These are phyloP conservation scores for Inonotus obliquus DNA, from an alignment of 1,284 basidiomycete species.

Conservation along the genomic window DNA sequence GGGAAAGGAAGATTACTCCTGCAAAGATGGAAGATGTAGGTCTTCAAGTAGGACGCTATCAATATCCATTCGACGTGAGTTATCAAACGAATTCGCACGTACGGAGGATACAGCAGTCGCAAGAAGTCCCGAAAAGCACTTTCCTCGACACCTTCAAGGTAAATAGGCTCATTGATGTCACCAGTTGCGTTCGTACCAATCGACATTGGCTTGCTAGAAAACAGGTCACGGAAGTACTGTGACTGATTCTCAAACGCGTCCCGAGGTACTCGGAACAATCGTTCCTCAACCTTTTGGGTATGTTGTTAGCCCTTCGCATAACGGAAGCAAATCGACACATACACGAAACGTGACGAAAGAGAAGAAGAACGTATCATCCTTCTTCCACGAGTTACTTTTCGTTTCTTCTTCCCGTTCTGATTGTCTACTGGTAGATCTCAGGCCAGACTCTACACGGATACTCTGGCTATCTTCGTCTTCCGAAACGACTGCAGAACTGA, in stretches of 20 bases:
- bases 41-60: background rate
- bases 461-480: background rate
- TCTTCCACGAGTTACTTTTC: background rate
- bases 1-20: background rate
- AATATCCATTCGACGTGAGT: background rate
- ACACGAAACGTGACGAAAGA: background rate
- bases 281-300: slow-evolving; percentile 4
- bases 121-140: slow-evolving; percentile 4
- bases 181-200: background rate
- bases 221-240: slow-evolving; percentile 10
- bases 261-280: slow-evolving; percentile 8
- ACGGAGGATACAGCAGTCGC: slow-evolving; percentile 7
- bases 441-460: background rate
- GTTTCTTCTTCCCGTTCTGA: background rate
- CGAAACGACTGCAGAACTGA: background rate
- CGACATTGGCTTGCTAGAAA: background rate
- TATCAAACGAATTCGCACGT: background rate
- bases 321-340: background rate
- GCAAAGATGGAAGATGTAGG: background rate
- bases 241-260: slow-evolving; percentile 11
- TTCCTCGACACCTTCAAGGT: slow-evolving; percentile 2
- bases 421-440: background rate
- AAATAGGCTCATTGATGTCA: slow-evolving; percentile 2
- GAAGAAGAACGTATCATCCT: background rate
- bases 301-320: background rate